Evolutionary conservation across 1,139 yeast genomes (phyloP).

Genomic region (Pichia terricola): DNA sequence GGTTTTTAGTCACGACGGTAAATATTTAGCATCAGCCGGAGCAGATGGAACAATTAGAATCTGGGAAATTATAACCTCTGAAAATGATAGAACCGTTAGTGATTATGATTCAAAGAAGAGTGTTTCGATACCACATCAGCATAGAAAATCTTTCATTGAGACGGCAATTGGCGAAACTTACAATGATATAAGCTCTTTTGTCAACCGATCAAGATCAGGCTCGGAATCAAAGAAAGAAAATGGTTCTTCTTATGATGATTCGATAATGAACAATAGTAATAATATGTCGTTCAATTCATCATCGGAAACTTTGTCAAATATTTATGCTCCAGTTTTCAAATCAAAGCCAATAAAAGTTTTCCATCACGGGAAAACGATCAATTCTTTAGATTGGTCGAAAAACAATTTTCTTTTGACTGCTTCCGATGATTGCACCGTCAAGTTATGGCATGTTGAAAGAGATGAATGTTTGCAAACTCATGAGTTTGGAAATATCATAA

Average conservation of each 20-base stretch:
- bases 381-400: slow-evolving; percentile 81
- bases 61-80: slow-evolving; percentile 74
- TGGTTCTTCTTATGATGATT: too few species aligned
- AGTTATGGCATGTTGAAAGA: slow-evolving; percentile 78
- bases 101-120: slow-evolving; percentile 35
- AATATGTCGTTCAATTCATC: neutral
- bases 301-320: slow-evolving; percentile 7
- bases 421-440: slow-evolving; percentile 78
- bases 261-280: too few species aligned
- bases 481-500: slow-evolving; percentile 71
- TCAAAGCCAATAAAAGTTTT: slow-evolving; percentile 55
- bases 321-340: slow-evolving; percentile 73
- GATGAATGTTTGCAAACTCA: slow-evolving; percentile 55
- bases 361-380: slow-evolving; percentile 55
- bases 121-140: neutral
- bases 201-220: neutral
- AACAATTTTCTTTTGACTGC: slow-evolving; percentile 74
- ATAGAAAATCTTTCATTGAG: slow-evolving; percentile 6
- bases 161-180: slow-evolving; percentile 4
- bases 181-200: slow-evolving; percentile 10
- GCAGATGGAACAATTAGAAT: slow-evolving; percentile 57
- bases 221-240: too few species aligned
- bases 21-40: slow-evolving; percentile 76
- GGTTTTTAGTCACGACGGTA: slow-evolving; percentile 72
- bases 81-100: slow-evolving; percentile 32